Percentiles rank a stretch among this genome's conserved stretches.
Conservation (phyloP, 176 grass and related monocot genomes). For the Phragmites australis region DNA sequence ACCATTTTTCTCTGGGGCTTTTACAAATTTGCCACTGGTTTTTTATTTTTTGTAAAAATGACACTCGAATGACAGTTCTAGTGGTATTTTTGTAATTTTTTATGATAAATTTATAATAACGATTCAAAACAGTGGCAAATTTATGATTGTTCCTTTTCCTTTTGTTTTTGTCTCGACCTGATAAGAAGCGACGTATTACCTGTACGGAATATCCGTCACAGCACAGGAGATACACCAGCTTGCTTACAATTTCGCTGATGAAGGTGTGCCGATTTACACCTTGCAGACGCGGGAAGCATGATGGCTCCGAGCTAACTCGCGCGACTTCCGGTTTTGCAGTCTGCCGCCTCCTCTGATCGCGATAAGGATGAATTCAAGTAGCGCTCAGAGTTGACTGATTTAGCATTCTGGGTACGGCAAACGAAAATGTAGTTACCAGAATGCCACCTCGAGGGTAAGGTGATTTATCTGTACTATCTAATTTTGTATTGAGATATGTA, state of each 20-base stretch:
- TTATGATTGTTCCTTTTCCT: background rate
- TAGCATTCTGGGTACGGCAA: no score
- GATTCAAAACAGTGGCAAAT: no score
- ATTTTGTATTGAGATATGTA: no score
- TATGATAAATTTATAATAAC: no score
- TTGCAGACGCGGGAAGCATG: conserved; percentile 7
- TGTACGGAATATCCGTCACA: background rate
- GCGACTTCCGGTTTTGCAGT: conserved; percentile 2
- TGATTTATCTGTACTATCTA: no score
- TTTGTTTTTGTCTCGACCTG: background rate
- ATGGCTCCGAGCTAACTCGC: background rate
- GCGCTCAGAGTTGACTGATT: background rate
- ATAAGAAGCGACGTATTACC: background rate
- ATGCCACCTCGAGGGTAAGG: no score
- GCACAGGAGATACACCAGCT: background rate
- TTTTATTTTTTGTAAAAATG: no score
- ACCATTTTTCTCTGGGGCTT: no score
- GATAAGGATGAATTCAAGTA: background rate
- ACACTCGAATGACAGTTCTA: no score
- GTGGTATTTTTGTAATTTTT: no score
- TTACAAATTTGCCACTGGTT: no score
- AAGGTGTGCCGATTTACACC: background rate
- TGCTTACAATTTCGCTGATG: background rate
- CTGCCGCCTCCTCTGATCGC: background rate
- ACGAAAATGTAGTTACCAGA: no score